phyloP scores from a whole-genome alignment of 2,329 filamentous ascomycete genomes.

The Aspergillus sp. region DNA sequence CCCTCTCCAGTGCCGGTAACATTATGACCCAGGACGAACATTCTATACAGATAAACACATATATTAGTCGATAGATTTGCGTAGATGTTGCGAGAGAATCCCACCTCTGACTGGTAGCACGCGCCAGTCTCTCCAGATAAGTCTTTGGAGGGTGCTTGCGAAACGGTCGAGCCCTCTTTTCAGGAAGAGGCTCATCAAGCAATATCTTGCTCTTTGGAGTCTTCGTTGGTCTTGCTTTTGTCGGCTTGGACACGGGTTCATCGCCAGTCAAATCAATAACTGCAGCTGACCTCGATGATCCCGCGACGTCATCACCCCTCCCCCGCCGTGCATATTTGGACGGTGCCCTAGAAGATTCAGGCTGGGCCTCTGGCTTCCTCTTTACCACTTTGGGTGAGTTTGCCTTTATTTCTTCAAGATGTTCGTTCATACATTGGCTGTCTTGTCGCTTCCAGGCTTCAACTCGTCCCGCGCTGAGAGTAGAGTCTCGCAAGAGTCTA shows the following conservation, averaged over 20 bases:
- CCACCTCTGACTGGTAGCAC: constrained; percentile 46
- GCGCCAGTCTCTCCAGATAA: constrained; percentile 44
- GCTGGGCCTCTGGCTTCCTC: no score
- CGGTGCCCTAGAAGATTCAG: neutral
- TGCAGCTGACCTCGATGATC: constrained; percentile 1
- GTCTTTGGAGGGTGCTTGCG: constrained; percentile 40
- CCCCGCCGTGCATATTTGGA: constrained; percentile 5
- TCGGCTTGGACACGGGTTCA: neutral
- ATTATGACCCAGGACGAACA: constrained; percentile 54
- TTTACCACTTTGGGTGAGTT: no score
- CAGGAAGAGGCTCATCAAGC: constrained; percentile 15
- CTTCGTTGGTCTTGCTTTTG: constrained; percentile 1
- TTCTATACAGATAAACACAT: constrained; percentile 25
- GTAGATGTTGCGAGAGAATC: neutral
- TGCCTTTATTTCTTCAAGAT: no score
- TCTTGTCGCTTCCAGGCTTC: no score
- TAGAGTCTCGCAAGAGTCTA: neutral
- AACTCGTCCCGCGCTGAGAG: neutral
- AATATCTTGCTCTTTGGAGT: constrained; percentile 11
- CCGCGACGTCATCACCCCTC: neutral
- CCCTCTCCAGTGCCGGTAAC: constrained; percentile 41
- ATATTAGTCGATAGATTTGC: neutral
- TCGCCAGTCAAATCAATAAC: constrained; percentile 14
- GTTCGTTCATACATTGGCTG: no score
- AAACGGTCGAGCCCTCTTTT: constrained; percentile 38